Base-by-base conservation (phyloP, 148 eudicot genomes). In the Agrostemma githago region DNA sequence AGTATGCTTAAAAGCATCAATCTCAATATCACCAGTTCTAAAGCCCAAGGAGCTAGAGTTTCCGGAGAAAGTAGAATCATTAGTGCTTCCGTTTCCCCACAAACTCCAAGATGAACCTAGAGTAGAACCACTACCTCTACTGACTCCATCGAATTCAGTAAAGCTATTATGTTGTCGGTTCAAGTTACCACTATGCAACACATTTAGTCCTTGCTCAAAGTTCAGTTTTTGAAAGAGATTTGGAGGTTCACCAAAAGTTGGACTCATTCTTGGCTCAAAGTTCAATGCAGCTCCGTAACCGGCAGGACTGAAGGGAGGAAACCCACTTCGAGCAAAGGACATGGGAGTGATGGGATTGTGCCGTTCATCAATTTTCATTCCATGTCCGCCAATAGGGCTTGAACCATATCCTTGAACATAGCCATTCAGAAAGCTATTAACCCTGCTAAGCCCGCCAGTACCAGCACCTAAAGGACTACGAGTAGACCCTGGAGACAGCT, bases 401-500 rank as follows among this genome's bases (percentile, higher is more conserved):
- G 89, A 85, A 78, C 58, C 80, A 78, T 77, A 87, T 68, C 89
- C 92, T 71, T 83, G 97, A 65, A 84, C 63, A 78, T 71, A 88
- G 68, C 85, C 87, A 85, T 85, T 90, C 66, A 88, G 87, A 60
- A 94, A 83, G 83, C 81, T 89, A 80, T 70, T 87, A 66, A 78
- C 85, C 74, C 97, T 84, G 78, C 79, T 87, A 42, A 84, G 76
- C 70, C 93, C 88, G 78, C 86, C 66, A 76, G 76, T 85, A 63
- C 78, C 79, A 76, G 78, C 92, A 71, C 85, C 81, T 61, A 90
- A 72, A 12, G 76, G 87, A 83, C 84, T 86, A 70, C 91, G 82
- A 73, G 62, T 88, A 48, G 97, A 85, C n/a, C 91, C 89, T 4
- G 95, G 89, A 61, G 97, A 94, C 75, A 86, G 68, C 79, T 94